Base-by-base conservation (phyloP, 192 early-diverging fungal species). In the Thoreauomyces humboldtii region DNA sequence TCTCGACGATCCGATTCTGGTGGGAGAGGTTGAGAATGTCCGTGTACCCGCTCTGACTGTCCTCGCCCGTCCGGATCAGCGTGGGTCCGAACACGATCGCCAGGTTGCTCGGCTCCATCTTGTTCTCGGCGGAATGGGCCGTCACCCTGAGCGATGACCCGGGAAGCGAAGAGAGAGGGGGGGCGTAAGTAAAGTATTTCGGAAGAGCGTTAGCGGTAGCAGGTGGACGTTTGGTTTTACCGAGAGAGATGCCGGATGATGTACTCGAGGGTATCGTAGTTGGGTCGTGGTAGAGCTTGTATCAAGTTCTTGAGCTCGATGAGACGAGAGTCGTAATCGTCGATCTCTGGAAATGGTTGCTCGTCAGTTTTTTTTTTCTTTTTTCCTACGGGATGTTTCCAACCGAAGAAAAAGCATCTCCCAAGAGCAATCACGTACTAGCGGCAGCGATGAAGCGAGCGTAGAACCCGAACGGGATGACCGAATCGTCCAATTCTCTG, bases 291-390 rank as follows among this genome's bases (percentile, higher is more conserved):
- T n/a, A 85, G 58, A 27, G 55, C 19, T 36, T 89, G 88, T 21
- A 93, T 73, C 34, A 89, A 47, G 2, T 69, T 82, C 60, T 91
- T 90, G 35, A 90, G 71, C 37, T 77, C 72, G 61, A 81, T 85
- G 58, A 91, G 77, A 17, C 86, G 77, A 31, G 82, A 81, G 52
- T 93, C 83, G 57, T 89, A 89, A 35, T 89, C 87, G 24, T 67
- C 63, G 33, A 81, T 64, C 46, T 68, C 52, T 65, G 28, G 14
- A 44, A 4, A 53, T n/a, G n/a, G n/a, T n/a, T n/a, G n/a, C n/a
- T n/a, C n/a, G n/a, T n/a, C n/a, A n/a, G n/a, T n/a, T n/a, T n/a
- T n/a, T n/a, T n/a, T n/a, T n/a, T n/a, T n/a, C n/a, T n/a, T n/a
- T n/a, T n/a, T n/a, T n/a, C n/a, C n/a, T n/a, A n/a, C n/a, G n/a